Evolutionary conservation across 495 filamentous ascomycete species (phyloP), one percentile per base, ranked within the genome.

Genomic region (Lasiosphaeria miniovina): DNA sequence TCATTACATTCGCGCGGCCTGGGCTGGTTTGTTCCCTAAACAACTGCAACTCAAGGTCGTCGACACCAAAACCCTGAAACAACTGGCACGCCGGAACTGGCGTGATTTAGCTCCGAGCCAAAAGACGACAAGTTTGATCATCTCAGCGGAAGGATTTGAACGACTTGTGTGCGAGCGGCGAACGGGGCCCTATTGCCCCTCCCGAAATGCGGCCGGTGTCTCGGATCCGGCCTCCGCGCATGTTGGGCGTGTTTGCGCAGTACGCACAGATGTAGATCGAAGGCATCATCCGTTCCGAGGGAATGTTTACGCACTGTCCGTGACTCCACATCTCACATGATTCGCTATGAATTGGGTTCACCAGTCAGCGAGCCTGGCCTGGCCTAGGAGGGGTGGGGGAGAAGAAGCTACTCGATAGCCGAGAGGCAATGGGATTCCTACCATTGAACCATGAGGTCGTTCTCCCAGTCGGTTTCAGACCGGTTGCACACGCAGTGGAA

Each of bases 241-340:
- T 80, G 58, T 80, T 81, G 0, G 89, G 89, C 5, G 89, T 92
- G 57, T 90, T 85, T 7, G 86, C 85, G 67, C 90, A 96, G 65
- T 87, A 92, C 15, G 88, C 75, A 67, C 90, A 96, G 11, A 94
- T 85, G 70, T 91, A 93, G 9, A 93, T 87, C 0, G 80, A 80
- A 24, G 90, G 89, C 49, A 90, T 77, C 46, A 73, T 77, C 54
- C 87, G 81, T 17, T 79, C 76, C 58, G 86, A 86, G 32, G 24
- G 24, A 24, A 93, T 78, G 15, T 88, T 87, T 36, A 93, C 81
- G 68, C 91, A 96, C 64, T 81, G 81, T 6, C 86, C 88, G 67
- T 96, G 91, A 35, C 93, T 82, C 86, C 87, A 93, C 73, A 92
- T 88, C 43, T 84, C 87, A 73, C 91, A 96, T 4, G 90, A 92